Evolutionary conservation across 148 eudicot species (phyloP), one percentile per base, ranked within the genome.

Genomic region (Rhododendron mucronatum): DNA sequence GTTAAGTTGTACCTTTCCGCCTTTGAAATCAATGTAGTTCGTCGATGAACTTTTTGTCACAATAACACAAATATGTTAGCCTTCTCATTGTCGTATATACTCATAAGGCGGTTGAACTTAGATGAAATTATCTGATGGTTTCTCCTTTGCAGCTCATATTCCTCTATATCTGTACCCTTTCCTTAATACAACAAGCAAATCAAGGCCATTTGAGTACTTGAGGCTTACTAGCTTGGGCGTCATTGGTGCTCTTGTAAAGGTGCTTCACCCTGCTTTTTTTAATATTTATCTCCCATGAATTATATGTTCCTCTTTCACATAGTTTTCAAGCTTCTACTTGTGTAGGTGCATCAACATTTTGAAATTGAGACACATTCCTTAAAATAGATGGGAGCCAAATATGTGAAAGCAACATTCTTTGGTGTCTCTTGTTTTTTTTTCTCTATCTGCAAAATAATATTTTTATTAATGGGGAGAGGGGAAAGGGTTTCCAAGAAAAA

Each of bases 161-260:
- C 99, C 99, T 55, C 82, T 97, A 61, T 97, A 97, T 91, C 89
- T 97, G 88, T 95, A 97, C 88, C 99, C 99, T 28, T 97, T 97
- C 82, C 98, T 97, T 53, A 97, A 97, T 74, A 97, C 98, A 35
- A 94, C 98, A 26, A 97, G 98, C 93, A 97, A 97, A 86, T 94
- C 98, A 74, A 92, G 95, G 93, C 98, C 99, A n/a, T 95, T 97
- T 88, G 99, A 97, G 92, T 95, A 97, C 86, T 81, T 97, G 91
- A 92, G 99, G 93, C 93, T 97, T 78, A 95, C 98, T 85, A 93
- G 96, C 90, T 91, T 97, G 88, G 99, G 99, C 50, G 98, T 97
- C 50, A 97, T 97, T 87, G 98, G 99, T 86, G 98, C 98, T 65
- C 85, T 97, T 83, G 99, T 97, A 76, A 97, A 97, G 98, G 99